Evolutionary conservation across 306 rosid species (phyloP).

Genomic region (Calophaca sinica): DNA sequence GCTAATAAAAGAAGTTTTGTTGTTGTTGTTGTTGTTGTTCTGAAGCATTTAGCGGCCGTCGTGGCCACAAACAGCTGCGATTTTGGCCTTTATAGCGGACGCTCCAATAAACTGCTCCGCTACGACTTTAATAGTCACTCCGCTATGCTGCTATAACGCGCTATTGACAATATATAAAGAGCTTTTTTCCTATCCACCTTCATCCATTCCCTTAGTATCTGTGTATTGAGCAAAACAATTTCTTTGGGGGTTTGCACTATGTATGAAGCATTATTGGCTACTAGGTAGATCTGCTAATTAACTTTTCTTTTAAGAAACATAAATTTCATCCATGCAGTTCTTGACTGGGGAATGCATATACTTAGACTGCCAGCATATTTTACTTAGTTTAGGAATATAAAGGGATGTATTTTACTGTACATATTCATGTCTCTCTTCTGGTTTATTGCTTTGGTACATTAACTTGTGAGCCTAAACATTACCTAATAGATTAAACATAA

Average conservation of each 20-base stretch:
- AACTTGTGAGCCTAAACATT: constrained; percentile 7
- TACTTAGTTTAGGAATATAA: not conserved
- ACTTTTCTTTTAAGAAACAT: constrained; percentile 27
- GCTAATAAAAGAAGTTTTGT: no score
- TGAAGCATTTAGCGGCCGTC: no score
- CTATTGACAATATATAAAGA: no score
- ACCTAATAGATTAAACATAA: constrained; percentile 1
- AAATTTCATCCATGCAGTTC: constrained; percentile 25
- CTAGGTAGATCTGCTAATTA: constrained; percentile 5
- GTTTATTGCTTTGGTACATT: constrained; percentile 1
- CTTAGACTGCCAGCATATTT: constrained; percentile 12
- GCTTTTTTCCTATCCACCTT: constrained; percentile 2
- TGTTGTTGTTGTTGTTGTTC: no score
- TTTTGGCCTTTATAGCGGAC: no score
- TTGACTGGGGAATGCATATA: constrained; percentile 31
- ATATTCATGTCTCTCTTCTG: constrained; percentile 20
- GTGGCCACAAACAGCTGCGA: no score
- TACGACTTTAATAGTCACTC: no score
- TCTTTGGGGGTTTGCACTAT: not conserved
- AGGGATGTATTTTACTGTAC: no score
- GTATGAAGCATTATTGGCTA: constrained; percentile 16
- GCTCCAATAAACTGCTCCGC: no score
- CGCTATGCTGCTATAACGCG: no score
- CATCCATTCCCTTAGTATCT: not conserved
- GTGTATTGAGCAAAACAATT: not conserved